Evolutionary conservation across 2,329 filamentous ascomycete species (phyloP).

Genomic region (Dactylellina parvicollis): DNA sequence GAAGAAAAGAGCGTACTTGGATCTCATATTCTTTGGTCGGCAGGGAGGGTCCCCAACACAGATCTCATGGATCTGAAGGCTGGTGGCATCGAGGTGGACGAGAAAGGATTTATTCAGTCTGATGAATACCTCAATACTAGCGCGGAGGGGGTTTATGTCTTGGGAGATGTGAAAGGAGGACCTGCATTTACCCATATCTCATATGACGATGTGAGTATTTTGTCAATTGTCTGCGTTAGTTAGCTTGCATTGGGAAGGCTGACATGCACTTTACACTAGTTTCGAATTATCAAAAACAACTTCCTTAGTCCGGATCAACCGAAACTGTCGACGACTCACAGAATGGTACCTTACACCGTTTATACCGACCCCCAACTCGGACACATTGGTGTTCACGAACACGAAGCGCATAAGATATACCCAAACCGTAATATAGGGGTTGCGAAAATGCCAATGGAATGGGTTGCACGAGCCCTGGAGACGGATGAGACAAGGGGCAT

Average conservation of each 20-base stretch:
- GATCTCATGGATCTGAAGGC: slow-evolving; percentile 62
- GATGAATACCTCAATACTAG: slow-evolving; percentile 64
- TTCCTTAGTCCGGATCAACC: slow-evolving; percentile 60
- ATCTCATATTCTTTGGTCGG: slow-evolving; percentile 66
- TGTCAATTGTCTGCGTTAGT: background rate
- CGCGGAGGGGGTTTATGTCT: slow-evolving; percentile 63
- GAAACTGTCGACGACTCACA: slow-evolving; percentile 59
- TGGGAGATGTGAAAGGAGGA: slow-evolving; percentile 67
- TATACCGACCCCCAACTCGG: slow-evolving; percentile 68
- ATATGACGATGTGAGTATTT: slow-evolving; percentile 64
- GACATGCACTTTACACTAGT: slow-evolving; percentile 56
- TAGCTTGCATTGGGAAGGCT: background rate
- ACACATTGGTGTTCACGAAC: slow-evolving; percentile 65
- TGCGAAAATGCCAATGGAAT: slow-evolving; percentile 67
- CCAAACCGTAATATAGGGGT: slow-evolving; percentile 61
- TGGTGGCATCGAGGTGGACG: slow-evolving; percentile 62
- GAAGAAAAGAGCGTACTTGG: slow-evolving; percentile 59
- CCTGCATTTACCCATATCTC: slow-evolving; percentile 69
- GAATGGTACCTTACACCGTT: slow-evolving; percentile 65
- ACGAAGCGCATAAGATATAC: slow-evolving; percentile 59
- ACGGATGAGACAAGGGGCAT: slow-evolving; percentile 66
- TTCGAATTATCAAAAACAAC: slow-evolving; percentile 66
- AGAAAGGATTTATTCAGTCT: slow-evolving; percentile 63
- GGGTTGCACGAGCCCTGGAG: slow-evolving; percentile 66
- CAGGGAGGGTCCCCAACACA: slow-evolving; percentile 67